A percentile compares a stretch with the other conserved stretches of the same genome.
These are phyloP conservation scores for Jasminum sambac DNA, from an alignment of 257 asterid genomes.

Conservation along the genomic window DNA sequence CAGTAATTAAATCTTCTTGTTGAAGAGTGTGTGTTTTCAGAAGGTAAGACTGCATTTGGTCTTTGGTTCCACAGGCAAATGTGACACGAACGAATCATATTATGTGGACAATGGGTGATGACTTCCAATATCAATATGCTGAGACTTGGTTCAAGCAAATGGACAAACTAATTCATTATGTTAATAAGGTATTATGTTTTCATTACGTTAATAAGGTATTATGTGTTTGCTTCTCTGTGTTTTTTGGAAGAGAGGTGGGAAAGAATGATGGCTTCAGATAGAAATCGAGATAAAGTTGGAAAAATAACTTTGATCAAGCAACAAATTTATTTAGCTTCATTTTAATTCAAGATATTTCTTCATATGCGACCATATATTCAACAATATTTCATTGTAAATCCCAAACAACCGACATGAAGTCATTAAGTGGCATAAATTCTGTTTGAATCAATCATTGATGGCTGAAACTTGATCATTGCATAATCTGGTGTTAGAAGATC, in stretches of 20 bases:
- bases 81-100: conserved; percentile 81
- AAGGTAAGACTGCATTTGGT: conserved; percentile 16
- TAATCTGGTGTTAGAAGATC: not conserved
- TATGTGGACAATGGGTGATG: conserved; percentile 98
- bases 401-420: not conserved
- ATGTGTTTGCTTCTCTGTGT: conserved; percentile 3
- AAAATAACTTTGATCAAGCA: not conserved
- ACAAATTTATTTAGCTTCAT: not conserved
- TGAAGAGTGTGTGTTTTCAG: not conserved
- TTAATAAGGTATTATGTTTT: conserved; percentile 57
- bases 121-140: conserved; percentile 79
- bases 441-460: not conserved
- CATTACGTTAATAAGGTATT: conserved; percentile 80
- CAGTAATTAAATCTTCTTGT: not conserved
- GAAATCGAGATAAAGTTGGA: not conserved
- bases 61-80: conserved; percentile 59
- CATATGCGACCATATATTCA: not conserved
- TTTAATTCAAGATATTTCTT: not conserved
- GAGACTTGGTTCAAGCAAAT: conserved; percentile 92
- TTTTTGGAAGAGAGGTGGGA: not conserved
- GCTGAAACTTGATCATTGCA: not conserved
- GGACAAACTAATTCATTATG: conserved; percentile 89
- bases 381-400: not conserved
- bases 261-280: not conserved
- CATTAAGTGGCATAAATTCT: not conserved